A percentile compares a stretch with the other conserved stretches of the same genome.
Evolutionary conservation across 306 rosid genomes (phyloP).

Genomic region (Medicago ruthenica): DNA sequence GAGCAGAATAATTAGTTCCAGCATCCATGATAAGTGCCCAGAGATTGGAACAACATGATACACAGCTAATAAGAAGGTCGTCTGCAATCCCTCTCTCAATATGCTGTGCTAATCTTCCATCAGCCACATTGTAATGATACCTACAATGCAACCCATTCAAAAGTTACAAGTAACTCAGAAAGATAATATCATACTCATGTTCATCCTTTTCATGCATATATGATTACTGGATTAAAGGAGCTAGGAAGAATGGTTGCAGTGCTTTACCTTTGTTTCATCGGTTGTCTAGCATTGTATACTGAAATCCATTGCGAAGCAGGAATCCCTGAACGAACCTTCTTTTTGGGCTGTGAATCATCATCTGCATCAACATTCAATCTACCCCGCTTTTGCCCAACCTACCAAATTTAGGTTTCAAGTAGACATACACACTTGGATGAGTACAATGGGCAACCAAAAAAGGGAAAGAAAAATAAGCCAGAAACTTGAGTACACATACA

Average conservation of each 20-base stretch:
- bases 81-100: slow-evolving; percentile 95
- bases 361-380: slow-evolving; percentile 81
- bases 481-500: background rate
- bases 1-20: slow-evolving; percentile 83
- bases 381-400: slow-evolving; percentile 97
- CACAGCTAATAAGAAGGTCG: slow-evolving; percentile 91
- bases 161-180: slow-evolving; percentile 27
- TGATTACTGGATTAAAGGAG: slow-evolving; percentile 20
- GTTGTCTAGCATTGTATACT: slow-evolving; percentile 83
- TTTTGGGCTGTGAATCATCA: slow-evolving; percentile 86
- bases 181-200: slow-evolving; percentile 15
- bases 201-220: background rate
- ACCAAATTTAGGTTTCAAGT: slow-evolving; percentile 40
- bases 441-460: background rate
- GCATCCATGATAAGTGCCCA: slow-evolving; percentile 99
- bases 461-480: background rate
- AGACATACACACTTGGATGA: slow-evolving; percentile 20
- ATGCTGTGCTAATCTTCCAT: slow-evolving; percentile 83
- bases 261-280: slow-evolving; percentile 93
- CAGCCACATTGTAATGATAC: slow-evolving; percentile 94
- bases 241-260: slow-evolving; percentile 12
- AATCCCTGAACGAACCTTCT: slow-evolving; percentile 89
- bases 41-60: slow-evolving; percentile 87
- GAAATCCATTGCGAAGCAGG: slow-evolving; percentile 99
- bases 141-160: slow-evolving; percentile 49